These are phyloP conservation scores for Centella asiatica DNA, from an alignment of 129 eudicot genomes.

Conservation along the genomic window DNA sequence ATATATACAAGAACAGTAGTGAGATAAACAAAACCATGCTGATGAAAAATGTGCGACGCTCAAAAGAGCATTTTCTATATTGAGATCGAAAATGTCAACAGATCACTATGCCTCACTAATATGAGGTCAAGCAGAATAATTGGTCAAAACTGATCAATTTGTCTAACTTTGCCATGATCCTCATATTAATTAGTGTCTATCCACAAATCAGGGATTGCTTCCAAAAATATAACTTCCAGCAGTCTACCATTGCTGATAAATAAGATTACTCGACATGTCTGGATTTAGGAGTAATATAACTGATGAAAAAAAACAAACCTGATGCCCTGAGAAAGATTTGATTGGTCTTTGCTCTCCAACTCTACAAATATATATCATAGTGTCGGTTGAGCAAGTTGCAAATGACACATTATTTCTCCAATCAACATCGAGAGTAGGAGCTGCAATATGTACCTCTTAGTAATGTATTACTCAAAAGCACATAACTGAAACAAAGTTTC, in stretches of 20 bases:
- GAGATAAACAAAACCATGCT: not conserved
- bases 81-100: not conserved
- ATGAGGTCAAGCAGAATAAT: not conserved
- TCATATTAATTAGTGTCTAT: no score
- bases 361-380: slow-evolving; percentile 91
- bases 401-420: slow-evolving; percentile 88
- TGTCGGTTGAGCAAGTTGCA: slow-evolving; percentile 92
- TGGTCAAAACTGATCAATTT: no score
- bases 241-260: not conserved
- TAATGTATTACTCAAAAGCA: not conserved
- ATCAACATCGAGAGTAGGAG: slow-evolving; percentile 96
- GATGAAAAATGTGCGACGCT: not conserved
- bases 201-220: no score
- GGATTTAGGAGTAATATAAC: not conserved
- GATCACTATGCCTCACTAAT: not conserved
- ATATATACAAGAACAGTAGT: not conserved
- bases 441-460: slow-evolving; percentile 23
- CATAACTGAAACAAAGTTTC: not conserved
- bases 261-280: not conserved
- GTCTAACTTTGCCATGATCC: no score
- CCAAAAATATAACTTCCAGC: no score
- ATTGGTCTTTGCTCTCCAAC: slow-evolving; percentile 86
- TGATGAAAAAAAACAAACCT: slow-evolving; percentile 32
- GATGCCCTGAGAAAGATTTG: slow-evolving; percentile 70
- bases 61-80: not conserved